Evolutionary conservation across 2,329 filamentous ascomycete genomes (phyloP), one percentile per base, ranked within the genome.

Genomic region (Raffaelea deltoideospora): DNA sequence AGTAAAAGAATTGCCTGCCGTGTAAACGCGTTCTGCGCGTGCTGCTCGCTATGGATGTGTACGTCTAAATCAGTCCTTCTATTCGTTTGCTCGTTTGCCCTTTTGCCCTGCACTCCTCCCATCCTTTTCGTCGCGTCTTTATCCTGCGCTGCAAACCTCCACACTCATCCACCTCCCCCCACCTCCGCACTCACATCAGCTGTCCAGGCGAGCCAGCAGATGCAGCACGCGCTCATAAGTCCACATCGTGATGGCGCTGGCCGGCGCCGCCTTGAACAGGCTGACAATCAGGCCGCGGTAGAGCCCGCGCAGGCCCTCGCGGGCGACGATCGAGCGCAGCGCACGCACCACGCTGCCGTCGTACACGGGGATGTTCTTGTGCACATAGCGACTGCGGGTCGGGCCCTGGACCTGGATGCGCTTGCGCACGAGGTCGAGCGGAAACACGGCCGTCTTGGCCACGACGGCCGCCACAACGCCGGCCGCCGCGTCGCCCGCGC

Each of bases 381-480:
- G 81, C 14, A 88, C 75, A 54, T 95, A 98, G 44, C 66, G 66
- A 27, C 59, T 60, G 43, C 87, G 67, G 41, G 81, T 93, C 2
- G 90, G 90, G 0, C 90, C 90, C 56, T 98, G 90, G 4, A 98
- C 86, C 59, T 98, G 90, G 46, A 98, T 69, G 33, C 90, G 69
- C 63, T 96, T 98, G 45, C 90, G 67, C 26, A 95, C 84, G 21
- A 94, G 74, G 53, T 98, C 90, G 19, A 98, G 66, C 14, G 90
- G 90, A 48, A 96, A 98, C 10, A 95, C 84, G 2, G 72, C 75
- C 23, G 86, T 92, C 61, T 98, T 98, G 31, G 85, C 79, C 18
- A 84, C 48, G 3, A 94, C 63, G 43, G 83, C 87, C 1, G 86
- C 86, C 2, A 81, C 44, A 4, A 90, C 66, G 6, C 90, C 90